Conservation (phyloP, 768 basidiomycete genomes). For the Pleurotus cornucopiae region DNA sequence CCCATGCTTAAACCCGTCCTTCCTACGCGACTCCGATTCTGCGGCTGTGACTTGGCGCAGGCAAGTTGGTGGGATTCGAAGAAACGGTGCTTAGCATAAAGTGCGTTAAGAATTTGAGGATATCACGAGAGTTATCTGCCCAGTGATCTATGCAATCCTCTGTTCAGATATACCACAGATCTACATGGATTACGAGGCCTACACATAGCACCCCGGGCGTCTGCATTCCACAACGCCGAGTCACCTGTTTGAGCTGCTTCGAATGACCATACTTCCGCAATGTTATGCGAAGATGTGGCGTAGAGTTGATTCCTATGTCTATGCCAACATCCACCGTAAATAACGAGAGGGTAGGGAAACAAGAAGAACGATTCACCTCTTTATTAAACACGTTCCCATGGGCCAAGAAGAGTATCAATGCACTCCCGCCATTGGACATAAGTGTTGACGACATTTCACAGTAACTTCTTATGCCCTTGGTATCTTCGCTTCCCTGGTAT, state of each 20-base stretch:
- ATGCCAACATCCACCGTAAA: not conserved
- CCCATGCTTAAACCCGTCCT: constrained; percentile 47
- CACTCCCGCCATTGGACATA: constrained; percentile 44
- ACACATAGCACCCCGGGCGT: constrained; percentile 56
- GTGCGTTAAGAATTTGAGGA: constrained; percentile 66
- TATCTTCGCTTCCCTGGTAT: not conserved
- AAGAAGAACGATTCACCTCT: constrained; percentile 49
- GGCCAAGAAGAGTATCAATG: constrained; percentile 69
- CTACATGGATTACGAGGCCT: constrained; percentile 19
- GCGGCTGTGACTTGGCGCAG: constrained; percentile 43
- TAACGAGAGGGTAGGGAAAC: not conserved
- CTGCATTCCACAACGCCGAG: constrained; percentile 65
- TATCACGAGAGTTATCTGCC: constrained; percentile 73
- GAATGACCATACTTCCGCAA: constrained; percentile 77
- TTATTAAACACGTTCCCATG: constrained; percentile 90
- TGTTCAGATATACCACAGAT: not conserved
- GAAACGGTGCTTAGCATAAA: constrained; percentile 47
- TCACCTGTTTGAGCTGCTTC: constrained; percentile 88
- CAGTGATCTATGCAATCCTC: constrained; percentile 57
- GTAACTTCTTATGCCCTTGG: constrained; percentile 34
- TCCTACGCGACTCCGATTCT: constrained; percentile 37
- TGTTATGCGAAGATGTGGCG: constrained; percentile 19
- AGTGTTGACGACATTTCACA: constrained; percentile 75
- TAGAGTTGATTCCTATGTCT: constrained; percentile 82
- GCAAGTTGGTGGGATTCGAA: constrained; percentile 42